Evolutionary conservation across 345 rosid species (phyloP).

Genomic region (Kernera saxatilis): DNA sequence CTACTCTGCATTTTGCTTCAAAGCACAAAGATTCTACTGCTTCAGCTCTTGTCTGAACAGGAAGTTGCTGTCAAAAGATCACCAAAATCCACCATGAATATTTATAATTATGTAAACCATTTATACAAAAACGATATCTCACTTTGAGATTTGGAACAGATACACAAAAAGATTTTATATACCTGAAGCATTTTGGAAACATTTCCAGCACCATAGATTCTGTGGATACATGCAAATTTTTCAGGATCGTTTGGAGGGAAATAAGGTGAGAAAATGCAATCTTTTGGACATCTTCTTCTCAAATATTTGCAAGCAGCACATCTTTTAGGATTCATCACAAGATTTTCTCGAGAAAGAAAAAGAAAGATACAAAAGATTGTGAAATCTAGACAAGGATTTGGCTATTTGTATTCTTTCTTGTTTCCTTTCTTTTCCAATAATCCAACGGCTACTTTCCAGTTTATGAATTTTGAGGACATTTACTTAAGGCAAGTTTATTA

Average conservation of each 20-base stretch:
- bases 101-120: not conserved
- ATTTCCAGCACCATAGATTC: conserved; percentile 73
- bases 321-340: conserved; percentile 32
- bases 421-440: conserved; percentile 14
- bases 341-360: not conserved
- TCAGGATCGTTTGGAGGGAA: conserved; percentile 52
- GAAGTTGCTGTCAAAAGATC: conserved; percentile 39
- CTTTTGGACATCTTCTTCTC: conserved; percentile 61
- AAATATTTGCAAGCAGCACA: conserved; percentile 70
- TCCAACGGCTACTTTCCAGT: conserved; percentile 28
- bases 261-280: conserved; percentile 65
- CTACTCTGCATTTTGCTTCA: conserved; percentile 53
- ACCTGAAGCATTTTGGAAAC: conserved; percentile 70
- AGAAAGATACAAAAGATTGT: conserved; percentile 17
- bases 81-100: not conserved
- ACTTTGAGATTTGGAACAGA: not conserved
- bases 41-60: conserved; percentile 34
- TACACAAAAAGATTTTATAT: not conserved
- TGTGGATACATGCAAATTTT: conserved; percentile 55
- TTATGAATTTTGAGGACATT: not conserved
- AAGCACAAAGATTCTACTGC: conserved; percentile 50
- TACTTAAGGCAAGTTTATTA: conserved; percentile 16
- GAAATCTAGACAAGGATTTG: conserved; percentile 7
- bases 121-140: not conserved
- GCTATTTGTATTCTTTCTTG: conserved; percentile 2